Conservation (phyloP, 2,329 filamentous ascomycete genomes). For the Camillea tinctor region DNA sequence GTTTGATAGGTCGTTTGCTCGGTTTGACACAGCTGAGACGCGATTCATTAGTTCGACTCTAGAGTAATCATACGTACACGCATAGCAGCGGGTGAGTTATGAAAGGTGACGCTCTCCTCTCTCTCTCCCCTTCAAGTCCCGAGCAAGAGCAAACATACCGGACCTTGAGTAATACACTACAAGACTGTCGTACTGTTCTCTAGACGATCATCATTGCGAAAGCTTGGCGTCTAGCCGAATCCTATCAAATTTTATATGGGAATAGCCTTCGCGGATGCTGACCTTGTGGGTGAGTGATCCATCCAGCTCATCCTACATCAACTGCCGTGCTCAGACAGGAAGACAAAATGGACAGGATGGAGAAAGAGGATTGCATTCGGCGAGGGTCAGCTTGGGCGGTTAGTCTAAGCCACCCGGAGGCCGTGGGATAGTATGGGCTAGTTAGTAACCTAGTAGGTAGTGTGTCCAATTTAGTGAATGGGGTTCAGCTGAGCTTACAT, state of each 20-base stretch:
- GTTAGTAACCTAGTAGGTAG: slow-evolving; percentile 19
- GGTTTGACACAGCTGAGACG: slow-evolving; percentile 13
- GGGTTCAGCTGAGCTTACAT: slow-evolving; percentile 23
- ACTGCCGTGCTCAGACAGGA: background rate
- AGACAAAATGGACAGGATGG: background rate
- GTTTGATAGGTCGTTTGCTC: slow-evolving; percentile 8
- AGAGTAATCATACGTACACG: slow-evolving; percentile 11
- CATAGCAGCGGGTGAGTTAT: slow-evolving; percentile 22
- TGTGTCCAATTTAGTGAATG: slow-evolving; percentile 11
- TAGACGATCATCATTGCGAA: background rate
- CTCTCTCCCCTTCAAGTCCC: slow-evolving; percentile 2
- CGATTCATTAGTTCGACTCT: slow-evolving; percentile 12
- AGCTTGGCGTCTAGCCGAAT: background rate
- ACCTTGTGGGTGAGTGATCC: background rate
- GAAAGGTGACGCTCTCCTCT: slow-evolving; percentile 7
- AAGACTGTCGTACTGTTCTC: background rate
- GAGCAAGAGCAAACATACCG: background rate
- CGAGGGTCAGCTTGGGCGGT: background rate
- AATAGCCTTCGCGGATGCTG: background rate
- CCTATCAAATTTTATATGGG: background rate
- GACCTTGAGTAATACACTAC: background rate
- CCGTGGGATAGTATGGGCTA: slow-evolving; percentile 9
- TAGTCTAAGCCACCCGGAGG: slow-evolving; percentile 3
- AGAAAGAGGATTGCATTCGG: background rate
- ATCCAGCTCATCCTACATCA: background rate